Conservation (phyloP, 352 stramenopile species). For the Phytophthora nicotianae region DNA sequence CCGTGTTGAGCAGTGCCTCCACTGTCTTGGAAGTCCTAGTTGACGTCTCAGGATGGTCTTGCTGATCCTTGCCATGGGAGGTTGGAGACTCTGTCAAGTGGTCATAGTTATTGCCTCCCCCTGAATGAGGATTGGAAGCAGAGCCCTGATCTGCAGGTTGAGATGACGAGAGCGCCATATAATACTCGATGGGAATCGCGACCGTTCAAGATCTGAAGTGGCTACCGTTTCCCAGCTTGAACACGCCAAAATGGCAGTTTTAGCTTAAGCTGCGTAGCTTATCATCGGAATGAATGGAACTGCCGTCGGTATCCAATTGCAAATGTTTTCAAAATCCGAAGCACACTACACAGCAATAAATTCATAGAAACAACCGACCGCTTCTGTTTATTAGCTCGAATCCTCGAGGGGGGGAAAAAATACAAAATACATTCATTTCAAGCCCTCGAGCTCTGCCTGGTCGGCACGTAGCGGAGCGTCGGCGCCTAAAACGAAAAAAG, state of each 20-base stretch:
- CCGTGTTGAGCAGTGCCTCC: conserved; percentile 6
- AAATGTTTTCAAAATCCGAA: too few species aligned
- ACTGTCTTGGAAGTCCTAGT: conserved; percentile 14
- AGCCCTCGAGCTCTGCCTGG: conserved; percentile 15
- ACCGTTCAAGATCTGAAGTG: background rate
- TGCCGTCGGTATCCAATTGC: too few species aligned
- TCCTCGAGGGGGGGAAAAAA: conserved; percentile 18
- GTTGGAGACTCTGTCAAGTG: background rate
- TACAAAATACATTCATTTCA: conserved; percentile 42
- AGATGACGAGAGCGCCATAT: background rate
- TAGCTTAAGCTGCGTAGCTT: too few species aligned
- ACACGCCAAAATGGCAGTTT: conserved; percentile 8
- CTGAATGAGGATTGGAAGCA: background rate
- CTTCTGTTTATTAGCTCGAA: conserved; percentile 25
- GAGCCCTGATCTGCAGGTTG: background rate
- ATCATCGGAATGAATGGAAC: too few species aligned
- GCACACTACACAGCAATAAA: too few species aligned
- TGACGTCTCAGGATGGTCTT: background rate
- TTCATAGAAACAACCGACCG: conserved; percentile 13
- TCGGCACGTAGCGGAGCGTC: conserved; percentile 16
- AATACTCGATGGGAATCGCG: background rate
- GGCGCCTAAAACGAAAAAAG: conserved; percentile 36
- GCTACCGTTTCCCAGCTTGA: background rate
- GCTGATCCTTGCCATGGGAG: background rate
- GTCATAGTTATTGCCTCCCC: conserved; percentile 1